phyloP scores from a whole-genome alignment of 2,329 filamentous ascomycete genomes.

The Diplodia seriata region DNA sequence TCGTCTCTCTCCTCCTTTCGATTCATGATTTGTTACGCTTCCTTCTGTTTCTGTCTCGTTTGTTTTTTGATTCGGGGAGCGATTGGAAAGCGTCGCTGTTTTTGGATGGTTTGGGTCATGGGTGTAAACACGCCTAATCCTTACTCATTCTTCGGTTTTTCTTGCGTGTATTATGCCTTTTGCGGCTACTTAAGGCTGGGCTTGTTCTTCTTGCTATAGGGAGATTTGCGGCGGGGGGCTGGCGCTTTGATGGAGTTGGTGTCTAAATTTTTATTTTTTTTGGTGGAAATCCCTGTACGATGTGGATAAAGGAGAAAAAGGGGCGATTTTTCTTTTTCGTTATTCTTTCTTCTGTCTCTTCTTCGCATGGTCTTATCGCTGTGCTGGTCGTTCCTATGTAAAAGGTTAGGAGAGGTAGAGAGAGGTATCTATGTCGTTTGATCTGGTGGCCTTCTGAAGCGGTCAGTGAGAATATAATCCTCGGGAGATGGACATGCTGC shows the following conservation, averaged over 20 bases:
- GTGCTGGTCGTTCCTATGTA: not conserved
- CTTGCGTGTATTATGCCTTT: conserved; percentile 7
- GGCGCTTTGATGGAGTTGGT: conserved; percentile 7
- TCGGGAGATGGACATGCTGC: too few species aligned
- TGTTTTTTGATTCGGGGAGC: not conserved
- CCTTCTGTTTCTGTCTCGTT: not conserved
- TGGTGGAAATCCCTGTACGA: not conserved
- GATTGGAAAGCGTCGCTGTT: not conserved
- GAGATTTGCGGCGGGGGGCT: not conserved
- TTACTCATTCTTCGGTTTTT: not conserved
- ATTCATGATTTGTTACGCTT: conserved; percentile 10
- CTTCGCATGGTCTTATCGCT: not conserved
- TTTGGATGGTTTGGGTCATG: not conserved
- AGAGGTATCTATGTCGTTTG: not conserved
- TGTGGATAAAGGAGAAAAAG: not conserved
- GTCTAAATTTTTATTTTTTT: not conserved
- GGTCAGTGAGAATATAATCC: too few species aligned
- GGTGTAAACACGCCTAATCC: not conserved
- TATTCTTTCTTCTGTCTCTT: not conserved
- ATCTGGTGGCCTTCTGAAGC: not conserved
- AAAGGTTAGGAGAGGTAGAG: not conserved
- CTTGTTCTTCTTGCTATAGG: not conserved
- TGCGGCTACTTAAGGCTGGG: not conserved
- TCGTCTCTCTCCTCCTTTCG: not conserved
- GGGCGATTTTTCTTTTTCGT: too few species aligned